Conservation (phyloP, 495 filamentous ascomycete genomes). For the Articulospora tetracladia region DNA sequence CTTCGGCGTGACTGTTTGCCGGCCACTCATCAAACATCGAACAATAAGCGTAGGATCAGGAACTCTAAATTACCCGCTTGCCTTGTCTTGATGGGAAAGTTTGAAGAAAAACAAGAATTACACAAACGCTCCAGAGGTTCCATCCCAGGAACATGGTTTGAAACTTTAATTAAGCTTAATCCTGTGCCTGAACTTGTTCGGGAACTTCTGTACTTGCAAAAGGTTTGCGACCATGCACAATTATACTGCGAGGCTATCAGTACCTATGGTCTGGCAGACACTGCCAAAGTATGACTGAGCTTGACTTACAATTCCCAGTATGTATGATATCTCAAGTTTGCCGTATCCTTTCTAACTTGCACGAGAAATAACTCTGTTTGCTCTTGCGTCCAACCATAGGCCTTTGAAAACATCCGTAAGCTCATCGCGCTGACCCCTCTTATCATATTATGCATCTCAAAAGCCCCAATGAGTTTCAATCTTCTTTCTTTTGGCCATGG, state of each 20-base stretch:
- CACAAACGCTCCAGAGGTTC: too few relatives aligned
- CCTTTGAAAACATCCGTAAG: slow-evolving; percentile 38
- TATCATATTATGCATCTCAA: slow-evolving; percentile 21
- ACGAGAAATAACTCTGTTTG: slow-evolving; percentile 52
- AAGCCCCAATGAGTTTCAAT: slow-evolving; percentile 43
- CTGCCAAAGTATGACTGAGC: not conserved
- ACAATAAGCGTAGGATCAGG: too few relatives aligned
- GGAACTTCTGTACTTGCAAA: not conserved
- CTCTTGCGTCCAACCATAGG: slow-evolving; percentile 46
- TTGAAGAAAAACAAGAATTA: too few relatives aligned
- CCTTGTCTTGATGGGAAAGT: too few relatives aligned
- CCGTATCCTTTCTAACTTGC: slow-evolving; percentile 48
- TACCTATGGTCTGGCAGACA: too few relatives aligned
- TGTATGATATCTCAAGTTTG: slow-evolving; percentile 15
- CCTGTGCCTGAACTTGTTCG: too few relatives aligned
- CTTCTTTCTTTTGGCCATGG: slow-evolving; percentile 43
- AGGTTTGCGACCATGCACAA: not conserved
- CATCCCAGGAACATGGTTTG: too few relatives aligned
- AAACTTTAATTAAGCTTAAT: too few relatives aligned
- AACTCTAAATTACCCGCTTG: too few relatives aligned
- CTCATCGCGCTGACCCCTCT: slow-evolving; percentile 15
- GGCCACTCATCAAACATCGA: too few relatives aligned
- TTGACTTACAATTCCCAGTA: slow-evolving; percentile 21
- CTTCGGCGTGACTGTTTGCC: too few relatives aligned
- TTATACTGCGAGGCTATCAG: not conserved